Conservation (phyloP, 306 rosid species). For the Cucumis cinereus region DNA sequence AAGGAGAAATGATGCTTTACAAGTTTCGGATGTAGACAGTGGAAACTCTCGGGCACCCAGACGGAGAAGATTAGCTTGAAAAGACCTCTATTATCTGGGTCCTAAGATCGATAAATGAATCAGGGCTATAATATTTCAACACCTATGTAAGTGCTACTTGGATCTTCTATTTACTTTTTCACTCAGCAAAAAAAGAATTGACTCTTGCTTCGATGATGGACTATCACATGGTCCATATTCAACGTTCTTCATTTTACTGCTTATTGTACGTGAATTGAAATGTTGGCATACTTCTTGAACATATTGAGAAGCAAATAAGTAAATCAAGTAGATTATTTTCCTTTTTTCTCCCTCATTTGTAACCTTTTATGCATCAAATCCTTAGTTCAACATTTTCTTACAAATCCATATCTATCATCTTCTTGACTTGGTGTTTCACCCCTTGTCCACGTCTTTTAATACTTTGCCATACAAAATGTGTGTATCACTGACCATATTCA, state of each 20-base stretch:
- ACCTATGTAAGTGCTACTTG: slow-evolving; percentile 7
- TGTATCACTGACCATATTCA: background rate
- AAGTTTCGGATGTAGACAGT: slow-evolving; percentile 76
- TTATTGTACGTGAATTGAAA: background rate
- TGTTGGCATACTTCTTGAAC: slow-evolving; percentile 1
- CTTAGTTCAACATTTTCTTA: background rate
- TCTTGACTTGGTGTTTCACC: background rate
- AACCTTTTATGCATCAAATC: background rate
- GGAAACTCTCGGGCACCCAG: slow-evolving; percentile 89
- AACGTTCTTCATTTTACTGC: background rate
- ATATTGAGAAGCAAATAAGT: slow-evolving; percentile 5
- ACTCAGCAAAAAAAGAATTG: background rate
- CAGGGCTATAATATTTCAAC: background rate
- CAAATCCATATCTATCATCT: background rate
- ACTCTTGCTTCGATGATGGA: background rate
- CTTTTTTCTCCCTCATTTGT: background rate
- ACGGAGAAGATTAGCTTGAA: slow-evolving; percentile 69
- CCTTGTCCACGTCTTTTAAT: background rate
- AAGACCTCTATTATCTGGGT: slow-evolving; percentile 11
- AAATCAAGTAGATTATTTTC: background rate
- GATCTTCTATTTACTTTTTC: background rate
- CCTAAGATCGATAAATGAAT: background rate
- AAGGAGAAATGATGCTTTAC: slow-evolving; percentile 63
- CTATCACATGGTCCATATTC: background rate
- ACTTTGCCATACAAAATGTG: background rate